Evolutionary conservation across 192 early-diverging fungal species (phyloP).

Genomic region (Phycomyces blakesleeanus): DNA sequence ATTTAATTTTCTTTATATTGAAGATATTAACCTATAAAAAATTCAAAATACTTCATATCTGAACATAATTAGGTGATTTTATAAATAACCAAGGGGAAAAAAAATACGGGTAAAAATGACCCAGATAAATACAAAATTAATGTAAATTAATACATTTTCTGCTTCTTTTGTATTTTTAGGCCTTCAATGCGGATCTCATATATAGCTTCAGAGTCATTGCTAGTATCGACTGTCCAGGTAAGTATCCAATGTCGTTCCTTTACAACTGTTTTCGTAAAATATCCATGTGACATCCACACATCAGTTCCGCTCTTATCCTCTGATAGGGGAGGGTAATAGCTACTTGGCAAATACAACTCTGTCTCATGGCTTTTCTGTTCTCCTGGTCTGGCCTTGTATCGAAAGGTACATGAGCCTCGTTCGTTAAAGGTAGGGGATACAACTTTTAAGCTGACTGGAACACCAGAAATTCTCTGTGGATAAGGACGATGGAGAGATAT

Average conservation of each 20-base stretch:
- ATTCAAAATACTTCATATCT: too few species aligned
- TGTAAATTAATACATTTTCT: too few species aligned
- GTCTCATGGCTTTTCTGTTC: conserved; percentile 24
- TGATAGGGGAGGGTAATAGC: conserved; percentile 37
- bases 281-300: conserved; percentile 3
- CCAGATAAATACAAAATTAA: too few species aligned
- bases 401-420: conserved; percentile 12
- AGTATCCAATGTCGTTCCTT: conserved; percentile 22
- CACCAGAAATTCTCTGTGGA: conserved; percentile 17
- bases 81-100: too few species aligned
- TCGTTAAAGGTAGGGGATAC: conserved; percentile 9
- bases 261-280: neutral
- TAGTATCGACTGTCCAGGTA: conserved; percentile 8
- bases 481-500: conserved; percentile 27
- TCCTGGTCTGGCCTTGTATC: neutral
- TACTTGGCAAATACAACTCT: conserved; percentile 46
- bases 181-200: neutral
- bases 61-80: too few species aligned
- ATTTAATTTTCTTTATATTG: too few species aligned
- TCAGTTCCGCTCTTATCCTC: conserved; percentile 9
- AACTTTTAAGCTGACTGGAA: conserved; percentile 12
- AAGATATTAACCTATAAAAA: too few species aligned
- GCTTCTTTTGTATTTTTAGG: neutral
- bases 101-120: too few species aligned
- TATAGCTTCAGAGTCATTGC: neutral